Percentiles rank a stretch among this genome's conserved stretches.
phyloP scores from a whole-genome alignment of 352 stramenopile genomes.

The Pythium sp. region DNA sequence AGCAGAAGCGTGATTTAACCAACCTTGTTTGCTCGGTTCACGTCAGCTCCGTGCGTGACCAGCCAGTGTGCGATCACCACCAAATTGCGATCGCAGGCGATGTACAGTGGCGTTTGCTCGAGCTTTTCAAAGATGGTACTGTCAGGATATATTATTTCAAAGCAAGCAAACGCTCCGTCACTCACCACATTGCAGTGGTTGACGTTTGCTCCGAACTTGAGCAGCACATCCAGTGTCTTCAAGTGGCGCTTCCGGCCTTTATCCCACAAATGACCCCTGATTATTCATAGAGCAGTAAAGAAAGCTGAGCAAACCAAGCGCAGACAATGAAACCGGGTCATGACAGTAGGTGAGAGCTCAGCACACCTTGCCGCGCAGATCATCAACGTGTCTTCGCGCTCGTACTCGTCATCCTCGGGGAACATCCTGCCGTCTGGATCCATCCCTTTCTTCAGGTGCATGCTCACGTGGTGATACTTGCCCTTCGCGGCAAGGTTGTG shows the following conservation, averaged over 20 bases:
- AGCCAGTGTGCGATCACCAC: conserved; percentile 42
- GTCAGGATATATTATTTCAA: background rate
- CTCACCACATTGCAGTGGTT: conserved; percentile 51
- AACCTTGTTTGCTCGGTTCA: conserved; percentile 50
- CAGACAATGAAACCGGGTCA: background rate
- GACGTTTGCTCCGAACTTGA: conserved; percentile 50
- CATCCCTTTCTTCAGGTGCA: conserved; percentile 53
- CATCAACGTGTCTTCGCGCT: conserved; percentile 49
- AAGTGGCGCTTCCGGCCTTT: conserved; percentile 49
- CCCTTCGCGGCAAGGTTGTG: conserved; percentile 50
- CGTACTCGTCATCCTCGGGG: conserved; percentile 43
- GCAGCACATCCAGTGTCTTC: conserved; percentile 51
- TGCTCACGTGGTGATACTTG: conserved; percentile 34
- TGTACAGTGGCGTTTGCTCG: conserved; percentile 53
- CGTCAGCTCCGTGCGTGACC: conserved; percentile 46
- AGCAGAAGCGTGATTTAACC: background rate
- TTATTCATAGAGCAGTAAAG: background rate
- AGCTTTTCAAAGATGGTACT: conserved; percentile 26
- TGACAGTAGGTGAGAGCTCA: background rate
- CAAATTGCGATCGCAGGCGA: conserved; percentile 53
- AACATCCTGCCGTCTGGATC: conserved; percentile 47
- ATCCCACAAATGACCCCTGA: conserved; percentile 36
- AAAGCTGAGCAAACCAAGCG: background rate
- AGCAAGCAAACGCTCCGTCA: background rate
- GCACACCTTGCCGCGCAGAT: conserved; percentile 54